Percentiles rank a stretch among this genome's conserved stretches.
phyloP scores from a whole-genome alignment of 768 basidiomycete genomes.

The Amanita fuliginea region DNA sequence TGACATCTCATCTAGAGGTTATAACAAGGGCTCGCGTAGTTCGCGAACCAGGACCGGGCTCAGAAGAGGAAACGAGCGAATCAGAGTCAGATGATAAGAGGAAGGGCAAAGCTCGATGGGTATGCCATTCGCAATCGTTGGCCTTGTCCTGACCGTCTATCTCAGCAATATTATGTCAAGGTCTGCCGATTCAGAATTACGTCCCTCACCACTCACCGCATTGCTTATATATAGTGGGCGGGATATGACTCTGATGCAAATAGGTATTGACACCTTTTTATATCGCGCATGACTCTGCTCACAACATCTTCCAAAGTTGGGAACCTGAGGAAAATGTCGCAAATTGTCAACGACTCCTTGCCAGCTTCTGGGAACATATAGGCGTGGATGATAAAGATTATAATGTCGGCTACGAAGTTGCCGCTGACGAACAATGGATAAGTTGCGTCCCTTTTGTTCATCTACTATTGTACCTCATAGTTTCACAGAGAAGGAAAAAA shows the following conservation, averaged over 20 bases:
- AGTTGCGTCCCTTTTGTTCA: conserved; percentile 24
- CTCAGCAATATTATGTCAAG: conserved; percentile 58
- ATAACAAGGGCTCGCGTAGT: conserved; percentile 47
- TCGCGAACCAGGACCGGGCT: conserved; percentile 9
- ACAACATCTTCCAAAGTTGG: conserved; percentile 38
- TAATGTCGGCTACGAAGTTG: conserved; percentile 28
- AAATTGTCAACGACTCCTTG: conserved; percentile 44
- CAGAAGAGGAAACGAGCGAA: conserved; percentile 9
- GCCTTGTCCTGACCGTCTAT: not conserved
- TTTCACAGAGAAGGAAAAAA: conserved; percentile 25
- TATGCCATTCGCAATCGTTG: conserved; percentile 9
- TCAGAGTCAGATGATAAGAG: conserved; percentile 10
- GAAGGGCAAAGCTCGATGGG: conserved; percentile 34
- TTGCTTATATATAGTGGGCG: conserved; percentile 37
- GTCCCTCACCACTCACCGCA: conserved; percentile 2
- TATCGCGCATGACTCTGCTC: not conserved
- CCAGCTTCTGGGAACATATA: conserved; percentile 55
- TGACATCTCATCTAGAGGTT: conserved; percentile 32
- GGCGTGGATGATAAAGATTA: conserved; percentile 51
- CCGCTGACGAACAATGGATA: conserved; percentile 47
- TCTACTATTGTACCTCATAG: not conserved
- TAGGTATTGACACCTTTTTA: conserved; percentile 27
- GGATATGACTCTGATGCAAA: conserved; percentile 46
- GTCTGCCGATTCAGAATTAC: conserved; percentile 14
- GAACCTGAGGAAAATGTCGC: conserved; percentile 52